These are phyloP conservation scores for Nicotiana attenuata DNA, from an alignment of 257 asterid species.

Conservation along the genomic window DNA sequence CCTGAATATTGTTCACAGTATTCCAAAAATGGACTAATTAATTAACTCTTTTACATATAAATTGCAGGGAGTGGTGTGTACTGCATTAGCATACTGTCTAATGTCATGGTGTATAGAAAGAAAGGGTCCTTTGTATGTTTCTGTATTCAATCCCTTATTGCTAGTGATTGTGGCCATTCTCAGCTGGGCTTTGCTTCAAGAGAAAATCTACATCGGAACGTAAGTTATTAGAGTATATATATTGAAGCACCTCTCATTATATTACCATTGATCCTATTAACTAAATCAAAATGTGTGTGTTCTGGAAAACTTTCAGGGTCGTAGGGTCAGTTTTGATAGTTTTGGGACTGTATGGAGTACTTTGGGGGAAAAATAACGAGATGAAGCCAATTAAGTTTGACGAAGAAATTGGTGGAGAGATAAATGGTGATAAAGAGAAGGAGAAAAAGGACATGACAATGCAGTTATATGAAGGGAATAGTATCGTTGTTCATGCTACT, in stretches of 20 bases:
- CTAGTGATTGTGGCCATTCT: conserved; percentile 78
- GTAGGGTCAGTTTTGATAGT: conserved; percentile 63
- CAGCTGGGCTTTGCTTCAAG: conserved; percentile 83
- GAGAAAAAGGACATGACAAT: conserved; percentile 11
- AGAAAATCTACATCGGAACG: conserved; percentile 63
- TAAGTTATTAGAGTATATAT: conserved; percentile 23
- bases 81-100: conserved; percentile 68
- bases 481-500: not conserved
- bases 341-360: conserved; percentile 64
- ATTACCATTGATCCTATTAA: not conserved
- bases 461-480: conserved; percentile 9
- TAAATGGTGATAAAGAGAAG: not conserved
- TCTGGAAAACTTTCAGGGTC: conserved; percentile 29
- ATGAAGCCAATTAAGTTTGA: conserved; percentile 1
- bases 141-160: conserved; percentile 79
- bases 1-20: too few relatives aligned
- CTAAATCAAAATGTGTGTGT: not conserved
- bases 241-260: too few relatives aligned
- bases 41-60: not conserved
- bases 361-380: conserved; percentile 81
- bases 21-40: not conserved
- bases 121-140: conserved; percentile 78
- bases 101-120: conserved; percentile 73
- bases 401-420: conserved; percentile 2
- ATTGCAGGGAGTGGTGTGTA: conserved; percentile 66